A percentile compares a stretch with the other conserved stretches of the same genome.
Conservation (phyloP, 2,329 filamentous ascomycete genomes). For the Colletotrichum plurivorum region DNA sequence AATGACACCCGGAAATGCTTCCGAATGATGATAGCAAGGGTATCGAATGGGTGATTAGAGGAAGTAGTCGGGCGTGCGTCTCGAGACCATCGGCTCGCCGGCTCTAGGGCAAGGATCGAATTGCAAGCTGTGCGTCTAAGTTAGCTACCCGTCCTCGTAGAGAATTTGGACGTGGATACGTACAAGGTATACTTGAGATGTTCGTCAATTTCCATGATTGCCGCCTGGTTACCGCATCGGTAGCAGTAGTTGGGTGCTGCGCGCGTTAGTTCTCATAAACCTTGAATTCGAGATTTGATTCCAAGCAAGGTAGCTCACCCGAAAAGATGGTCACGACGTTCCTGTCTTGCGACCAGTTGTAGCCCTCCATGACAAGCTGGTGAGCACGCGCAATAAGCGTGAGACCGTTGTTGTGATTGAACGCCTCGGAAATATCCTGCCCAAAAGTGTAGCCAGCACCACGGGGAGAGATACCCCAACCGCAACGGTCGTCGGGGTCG, state of each 20-base stretch:
- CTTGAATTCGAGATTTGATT: slow-evolving; percentile 42
- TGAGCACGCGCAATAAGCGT: slow-evolving; percentile 96
- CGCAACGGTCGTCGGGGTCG: slow-evolving; percentile 95
- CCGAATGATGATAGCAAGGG: slow-evolving; percentile 25
- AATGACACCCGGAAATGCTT: slow-evolving; percentile 17
- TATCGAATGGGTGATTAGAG: slow-evolving; percentile 70
- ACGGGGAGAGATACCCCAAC: slow-evolving; percentile 95
- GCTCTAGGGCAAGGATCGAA: slow-evolving; percentile 98
- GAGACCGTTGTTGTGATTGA: slow-evolving; percentile 99
- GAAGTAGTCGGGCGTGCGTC: slow-evolving; percentile 99
- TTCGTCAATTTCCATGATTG: slow-evolving; percentile 99
- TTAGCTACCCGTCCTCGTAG: slow-evolving; percentile 44
- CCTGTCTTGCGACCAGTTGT: slow-evolving; percentile 98
- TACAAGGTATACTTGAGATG: slow-evolving; percentile 99
- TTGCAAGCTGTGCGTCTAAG: slow-evolving; percentile 79
- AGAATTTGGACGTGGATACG: slow-evolving; percentile 51
- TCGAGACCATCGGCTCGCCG: slow-evolving; percentile 98
- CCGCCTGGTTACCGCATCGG: slow-evolving; percentile 97
- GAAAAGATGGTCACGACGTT: slow-evolving; percentile 99
- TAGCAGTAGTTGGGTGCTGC: slow-evolving; percentile 95
- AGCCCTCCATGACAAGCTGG: slow-evolving; percentile 99
- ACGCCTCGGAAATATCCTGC: slow-evolving; percentile 97
- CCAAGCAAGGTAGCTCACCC: slow-evolving; percentile 65
- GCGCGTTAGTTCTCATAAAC: slow-evolving; percentile 19
- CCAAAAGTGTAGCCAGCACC: slow-evolving; percentile 96